phyloP scores from a whole-genome alignment of 2,329 filamentous ascomycete genomes.

The Colletotrichum sp. region DNA sequence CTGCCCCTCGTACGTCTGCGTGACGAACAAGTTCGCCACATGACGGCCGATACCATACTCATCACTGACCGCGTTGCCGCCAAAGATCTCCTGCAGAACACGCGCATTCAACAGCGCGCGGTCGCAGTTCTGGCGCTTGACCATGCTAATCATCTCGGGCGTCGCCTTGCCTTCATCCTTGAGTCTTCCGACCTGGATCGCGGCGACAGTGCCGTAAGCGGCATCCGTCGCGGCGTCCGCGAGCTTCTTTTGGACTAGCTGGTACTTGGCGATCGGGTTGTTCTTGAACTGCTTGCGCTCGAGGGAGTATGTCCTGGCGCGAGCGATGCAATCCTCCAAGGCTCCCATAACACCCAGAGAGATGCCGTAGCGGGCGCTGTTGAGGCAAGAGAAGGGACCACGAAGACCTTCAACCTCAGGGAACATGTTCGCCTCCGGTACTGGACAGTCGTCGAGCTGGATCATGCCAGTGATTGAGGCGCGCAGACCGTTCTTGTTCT shows the following conservation, averaged over 20 bases:
- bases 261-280: constrained; percentile 94
- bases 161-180: constrained; percentile 89
- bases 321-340: constrained; percentile 85
- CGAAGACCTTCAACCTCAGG: constrained; percentile 84
- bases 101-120: constrained; percentile 81
- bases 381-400: constrained; percentile 93
- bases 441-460: constrained; percentile 88
- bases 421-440: constrained; percentile 92
- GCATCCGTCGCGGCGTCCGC: constrained; percentile 91
- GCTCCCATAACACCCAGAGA: constrained; percentile 93
- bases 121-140: constrained; percentile 98
- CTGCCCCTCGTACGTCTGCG: constrained; percentile 97
- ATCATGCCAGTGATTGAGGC: constrained; percentile 99
- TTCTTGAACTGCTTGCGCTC: constrained; percentile 96
- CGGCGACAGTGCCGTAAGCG: constrained; percentile 87
- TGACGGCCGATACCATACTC: constrained; percentile 96
- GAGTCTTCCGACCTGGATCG: constrained; percentile 87
- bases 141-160: constrained; percentile 96
- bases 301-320: constrained; percentile 85
- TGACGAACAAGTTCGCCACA: constrained; percentile 95
- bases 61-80: constrained; percentile 96
- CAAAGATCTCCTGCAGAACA: constrained; percentile 90
- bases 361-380: constrained; percentile 92
- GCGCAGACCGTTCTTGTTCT: constrained; percentile 92
- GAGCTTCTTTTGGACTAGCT: constrained; percentile 97